These are phyloP conservation scores for Xylaria sp. DNA, from an alignment of 2,329 filamentous ascomycete genomes.

Conservation along the genomic window DNA sequence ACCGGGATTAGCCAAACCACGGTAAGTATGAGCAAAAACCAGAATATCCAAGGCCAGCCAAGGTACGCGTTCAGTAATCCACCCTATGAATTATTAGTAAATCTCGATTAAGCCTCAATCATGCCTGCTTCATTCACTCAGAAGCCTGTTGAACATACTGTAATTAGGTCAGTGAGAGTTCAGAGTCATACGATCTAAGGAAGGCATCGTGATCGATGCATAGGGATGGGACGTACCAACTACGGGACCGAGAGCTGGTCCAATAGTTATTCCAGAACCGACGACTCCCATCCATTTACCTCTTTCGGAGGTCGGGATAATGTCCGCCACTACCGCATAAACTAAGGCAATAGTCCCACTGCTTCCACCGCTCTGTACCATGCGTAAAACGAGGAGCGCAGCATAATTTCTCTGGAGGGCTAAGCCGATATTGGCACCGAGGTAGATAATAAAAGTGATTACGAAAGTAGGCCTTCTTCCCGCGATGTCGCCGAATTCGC, in stretches of 20 bases:
- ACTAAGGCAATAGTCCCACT: conserved; percentile 77
- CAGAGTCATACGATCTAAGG: neutral
- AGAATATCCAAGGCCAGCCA: conserved; percentile 75
- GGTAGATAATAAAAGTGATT: conserved; percentile 65
- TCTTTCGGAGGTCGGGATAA: conserved; percentile 73
- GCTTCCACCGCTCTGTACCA: conserved; percentile 71
- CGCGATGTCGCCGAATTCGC: conserved; percentile 68
- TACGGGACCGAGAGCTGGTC: conserved; percentile 55
- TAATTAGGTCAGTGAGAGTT: conserved; percentile 22
- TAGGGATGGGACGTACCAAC: conserved; percentile 26
- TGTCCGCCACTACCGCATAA: conserved; percentile 77
- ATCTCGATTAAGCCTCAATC: conserved; percentile 50
- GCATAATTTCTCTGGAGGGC: conserved; percentile 67
- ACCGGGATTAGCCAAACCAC: conserved; percentile 60
- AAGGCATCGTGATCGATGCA: neutral
- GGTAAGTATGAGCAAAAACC: conserved; percentile 70
- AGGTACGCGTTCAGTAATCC: conserved; percentile 71
- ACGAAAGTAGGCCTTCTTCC: conserved; percentile 71
- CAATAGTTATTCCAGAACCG: conserved; percentile 67
- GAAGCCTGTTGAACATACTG: conserved; percentile 28
- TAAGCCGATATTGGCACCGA: conserved; percentile 68
- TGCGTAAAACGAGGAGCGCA: conserved; percentile 68
- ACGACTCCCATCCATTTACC: conserved; percentile 78
- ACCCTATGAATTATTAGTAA: conserved; percentile 62
- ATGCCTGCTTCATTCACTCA: neutral